phyloP scores from a whole-genome alignment of 306 rosid species.

The Hippophae tibetana region DNA sequence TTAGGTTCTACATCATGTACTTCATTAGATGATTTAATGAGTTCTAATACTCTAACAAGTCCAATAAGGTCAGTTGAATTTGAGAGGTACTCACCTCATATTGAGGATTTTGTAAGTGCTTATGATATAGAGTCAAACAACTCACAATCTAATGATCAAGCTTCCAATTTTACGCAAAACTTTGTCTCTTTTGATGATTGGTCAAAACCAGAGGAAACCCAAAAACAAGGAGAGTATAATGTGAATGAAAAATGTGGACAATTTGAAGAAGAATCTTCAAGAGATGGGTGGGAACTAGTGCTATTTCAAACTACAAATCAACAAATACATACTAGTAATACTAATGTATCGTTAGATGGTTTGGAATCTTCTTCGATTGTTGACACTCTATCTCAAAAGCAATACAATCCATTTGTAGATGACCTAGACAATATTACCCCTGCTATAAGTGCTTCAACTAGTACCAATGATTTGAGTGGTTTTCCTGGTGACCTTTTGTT shows the following conservation, averaged over 20 bases:
- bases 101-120: no score
- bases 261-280: background rate
- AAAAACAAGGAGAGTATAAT: background rate
- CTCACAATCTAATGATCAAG: no score
- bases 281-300: conserved; percentile 53
- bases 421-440: conserved; percentile 5
- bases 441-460: background rate
- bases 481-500: background rate
- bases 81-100: conserved; percentile 5
- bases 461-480: background rate
- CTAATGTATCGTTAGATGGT: no score
- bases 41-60: conserved; percentile 23
- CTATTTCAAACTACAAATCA: conserved; percentile 30
- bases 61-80: conserved; percentile 29
- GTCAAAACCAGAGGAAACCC: conserved; percentile 4
- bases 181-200: conserved; percentile 11
- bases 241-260: background rate
- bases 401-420: conserved; percentile 64
- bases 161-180: no score
- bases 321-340: background rate
- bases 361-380: no score
- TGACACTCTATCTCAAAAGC: conserved; percentile 14
- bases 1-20: conserved; percentile 31
- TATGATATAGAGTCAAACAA: no score
- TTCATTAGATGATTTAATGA: conserved; percentile 50